Evolutionary conservation across 2,329 filamentous ascomycete species (phyloP).

Genomic region (Apiospora sp.): DNA sequence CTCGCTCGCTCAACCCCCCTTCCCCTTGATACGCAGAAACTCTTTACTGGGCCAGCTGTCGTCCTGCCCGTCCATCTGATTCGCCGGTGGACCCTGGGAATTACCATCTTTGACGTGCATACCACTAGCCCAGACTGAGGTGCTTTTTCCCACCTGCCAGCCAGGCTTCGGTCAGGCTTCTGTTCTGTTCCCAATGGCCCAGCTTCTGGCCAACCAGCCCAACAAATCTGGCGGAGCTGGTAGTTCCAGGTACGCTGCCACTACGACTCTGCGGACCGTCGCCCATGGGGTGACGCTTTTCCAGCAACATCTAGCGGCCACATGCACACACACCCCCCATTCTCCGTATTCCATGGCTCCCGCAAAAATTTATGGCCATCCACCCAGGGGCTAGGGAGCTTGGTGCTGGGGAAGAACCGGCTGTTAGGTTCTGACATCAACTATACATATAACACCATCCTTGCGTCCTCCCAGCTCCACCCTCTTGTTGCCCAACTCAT

Average conservation of each 20-base stretch:
- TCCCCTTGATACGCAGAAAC: conserved; percentile 19
- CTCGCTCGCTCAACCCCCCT: background rate
- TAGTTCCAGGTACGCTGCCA: conserved; percentile 23
- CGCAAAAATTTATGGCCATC: conserved; percentile 13
- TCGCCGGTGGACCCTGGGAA: conserved; percentile 30
- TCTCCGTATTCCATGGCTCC: conserved; percentile 14
- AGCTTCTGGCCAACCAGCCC: conserved; percentile 2
- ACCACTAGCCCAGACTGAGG: background rate
- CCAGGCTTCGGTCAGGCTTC: conserved; percentile 29
- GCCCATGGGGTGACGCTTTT: conserved; percentile 10
- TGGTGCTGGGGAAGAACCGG: conserved; percentile 19
- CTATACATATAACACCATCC: conserved; percentile 25
- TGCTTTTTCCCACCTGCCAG: conserved; percentile 25
- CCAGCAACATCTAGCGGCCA: conserved; percentile 16
- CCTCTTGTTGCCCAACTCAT: conserved; percentile 21
- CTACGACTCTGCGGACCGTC: conserved; percentile 3
- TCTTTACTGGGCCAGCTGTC: conserved; percentile 9
- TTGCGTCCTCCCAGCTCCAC: conserved; percentile 18
- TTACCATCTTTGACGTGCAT: conserved; percentile 37
- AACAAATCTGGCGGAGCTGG: conserved; percentile 21
- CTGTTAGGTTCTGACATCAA: conserved; percentile 28
- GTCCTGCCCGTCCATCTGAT: conserved; percentile 28
- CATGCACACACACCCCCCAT: conserved; percentile 12
- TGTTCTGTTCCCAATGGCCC: background rate
- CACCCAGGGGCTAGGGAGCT: conserved; percentile 19